phyloP scores from a whole-genome alignment of 352 stramenopile species.

The Thalassiosira pacifica region DNA sequence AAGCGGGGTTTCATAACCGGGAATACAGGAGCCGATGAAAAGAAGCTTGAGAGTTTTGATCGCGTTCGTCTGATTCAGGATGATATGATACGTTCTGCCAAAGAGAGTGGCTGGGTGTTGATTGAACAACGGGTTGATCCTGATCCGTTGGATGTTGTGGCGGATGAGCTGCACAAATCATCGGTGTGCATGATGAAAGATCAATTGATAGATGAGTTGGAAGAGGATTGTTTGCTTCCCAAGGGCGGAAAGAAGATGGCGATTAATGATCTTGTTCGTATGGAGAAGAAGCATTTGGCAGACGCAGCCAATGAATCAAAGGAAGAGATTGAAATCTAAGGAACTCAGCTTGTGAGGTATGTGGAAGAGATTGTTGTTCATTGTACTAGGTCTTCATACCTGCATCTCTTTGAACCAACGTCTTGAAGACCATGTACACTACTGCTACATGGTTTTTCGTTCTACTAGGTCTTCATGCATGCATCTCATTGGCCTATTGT shows the following conservation, averaged over 20 bases:
- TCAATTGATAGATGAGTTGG: constrained; percentile 27
- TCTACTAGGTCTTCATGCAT: no score
- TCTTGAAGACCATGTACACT: no score
- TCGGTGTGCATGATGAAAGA: constrained; percentile 30
- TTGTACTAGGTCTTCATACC: no score
- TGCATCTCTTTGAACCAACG: no score
- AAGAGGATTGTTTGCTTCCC: constrained; percentile 33
- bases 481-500: no score
- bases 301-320: constrained; percentile 21
- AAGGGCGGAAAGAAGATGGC: background rate
- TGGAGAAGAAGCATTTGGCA: constrained; percentile 17
- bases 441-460: no score
- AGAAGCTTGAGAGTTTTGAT: constrained; percentile 69
- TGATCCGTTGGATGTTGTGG: constrained; percentile 72
- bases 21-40: constrained; percentile 53
- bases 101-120: constrained; percentile 64
- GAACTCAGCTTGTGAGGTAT: background rate
- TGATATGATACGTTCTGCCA: constrained; percentile 68
- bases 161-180: constrained; percentile 27
- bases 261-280: constrained; percentile 26
- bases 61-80: constrained; percentile 67
- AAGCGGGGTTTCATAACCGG: constrained; percentile 62
- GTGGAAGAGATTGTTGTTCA: no score
- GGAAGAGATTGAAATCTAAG: constrained; percentile 47
- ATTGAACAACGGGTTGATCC: constrained; percentile 69